Conservation (phyloP, 2,329 filamentous ascomycete genomes). For the Coniella vitis region DNA sequence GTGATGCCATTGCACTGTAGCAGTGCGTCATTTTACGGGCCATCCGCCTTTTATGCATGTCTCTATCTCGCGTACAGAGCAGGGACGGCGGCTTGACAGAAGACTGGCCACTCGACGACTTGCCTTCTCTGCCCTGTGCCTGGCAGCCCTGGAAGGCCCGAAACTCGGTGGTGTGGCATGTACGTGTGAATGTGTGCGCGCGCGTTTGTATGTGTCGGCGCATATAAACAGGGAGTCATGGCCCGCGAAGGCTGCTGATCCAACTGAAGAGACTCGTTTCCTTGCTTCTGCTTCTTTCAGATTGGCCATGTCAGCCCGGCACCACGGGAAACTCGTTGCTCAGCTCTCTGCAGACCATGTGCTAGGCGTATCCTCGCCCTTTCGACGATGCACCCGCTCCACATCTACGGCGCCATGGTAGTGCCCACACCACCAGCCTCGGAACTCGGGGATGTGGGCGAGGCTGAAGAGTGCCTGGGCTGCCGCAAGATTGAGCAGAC, state of each 20-base stretch:
- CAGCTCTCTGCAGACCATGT: background rate
- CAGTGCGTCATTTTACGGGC: slow-evolving; percentile 3
- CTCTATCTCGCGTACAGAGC: background rate
- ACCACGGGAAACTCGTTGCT: background rate
- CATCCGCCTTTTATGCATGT: background rate
- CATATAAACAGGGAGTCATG: too few relatives aligned
- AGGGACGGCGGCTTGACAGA: background rate
- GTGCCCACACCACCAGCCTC: slow-evolving; percentile 13
- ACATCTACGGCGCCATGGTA: background rate
- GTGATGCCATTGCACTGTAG: slow-evolving; percentile 5
- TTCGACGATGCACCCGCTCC: background rate
- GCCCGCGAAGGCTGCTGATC: too few relatives aligned
- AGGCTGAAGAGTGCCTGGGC: slow-evolving; percentile 5
- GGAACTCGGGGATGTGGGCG: background rate
- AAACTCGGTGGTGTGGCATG: too few relatives aligned
- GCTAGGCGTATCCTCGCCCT: background rate
- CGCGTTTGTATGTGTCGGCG: too few relatives aligned
- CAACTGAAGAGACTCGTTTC: too few relatives aligned
- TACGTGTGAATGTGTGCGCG: too few relatives aligned
- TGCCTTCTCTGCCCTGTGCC: background rate
- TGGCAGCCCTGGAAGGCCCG: too few relatives aligned
- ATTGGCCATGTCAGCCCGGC: too few relatives aligned
- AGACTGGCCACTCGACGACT: background rate
- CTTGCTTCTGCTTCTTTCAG: too few relatives aligned
- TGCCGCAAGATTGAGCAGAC: slow-evolving; percentile 10